Percentiles rank a stretch among this genome's conserved stretches.
Conservation (phyloP, 805 yeast genomes). For the Dipodascopsis uninucleata region DNA sequence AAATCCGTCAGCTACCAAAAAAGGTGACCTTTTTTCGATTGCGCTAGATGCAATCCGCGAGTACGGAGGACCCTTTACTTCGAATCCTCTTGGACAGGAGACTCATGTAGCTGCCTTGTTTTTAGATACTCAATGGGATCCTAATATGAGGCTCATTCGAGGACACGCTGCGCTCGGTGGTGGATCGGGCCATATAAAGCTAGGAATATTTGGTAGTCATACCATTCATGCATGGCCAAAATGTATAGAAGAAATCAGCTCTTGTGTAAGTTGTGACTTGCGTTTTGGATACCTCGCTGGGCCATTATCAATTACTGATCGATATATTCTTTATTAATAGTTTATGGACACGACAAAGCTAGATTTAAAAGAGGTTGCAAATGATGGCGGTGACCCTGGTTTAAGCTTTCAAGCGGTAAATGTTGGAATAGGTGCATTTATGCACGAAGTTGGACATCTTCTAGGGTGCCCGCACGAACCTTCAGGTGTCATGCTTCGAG, state of each 20-base stretch:
- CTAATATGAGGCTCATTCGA: constrained; percentile 50
- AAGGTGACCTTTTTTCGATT: constrained; percentile 73
- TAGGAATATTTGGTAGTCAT: constrained; percentile 94
- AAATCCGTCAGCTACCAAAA: constrained; percentile 62
- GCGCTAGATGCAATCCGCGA: constrained; percentile 69
- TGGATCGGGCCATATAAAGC: constrained; percentile 59
- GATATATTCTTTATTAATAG: constrained; percentile 29
- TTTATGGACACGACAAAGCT: constrained; percentile 71
- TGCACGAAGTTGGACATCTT: constrained; percentile 92
- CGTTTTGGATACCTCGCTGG: not conserved
- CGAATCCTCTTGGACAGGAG: constrained; percentile 34
- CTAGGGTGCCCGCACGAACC: constrained; percentile 92
- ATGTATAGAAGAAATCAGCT: constrained; percentile 64
- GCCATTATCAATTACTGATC: not conserved
- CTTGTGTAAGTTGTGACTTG: constrained; percentile 29
- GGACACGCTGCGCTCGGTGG: constrained; percentile 97
- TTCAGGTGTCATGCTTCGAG: constrained; percentile 85
- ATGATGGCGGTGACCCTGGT: constrained; percentile 80
- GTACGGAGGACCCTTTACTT: constrained; percentile 52
- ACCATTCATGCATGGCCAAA: constrained; percentile 91
- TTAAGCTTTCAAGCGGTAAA: constrained; percentile 87
- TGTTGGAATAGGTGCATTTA: constrained; percentile 84
- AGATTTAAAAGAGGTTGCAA: constrained; percentile 71
- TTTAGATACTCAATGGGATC: constrained; percentile 83
- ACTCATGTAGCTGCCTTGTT: constrained; percentile 83